Base-by-base conservation (phyloP, 306 rosid genomes). In the Prunus kanzakura region DNA sequence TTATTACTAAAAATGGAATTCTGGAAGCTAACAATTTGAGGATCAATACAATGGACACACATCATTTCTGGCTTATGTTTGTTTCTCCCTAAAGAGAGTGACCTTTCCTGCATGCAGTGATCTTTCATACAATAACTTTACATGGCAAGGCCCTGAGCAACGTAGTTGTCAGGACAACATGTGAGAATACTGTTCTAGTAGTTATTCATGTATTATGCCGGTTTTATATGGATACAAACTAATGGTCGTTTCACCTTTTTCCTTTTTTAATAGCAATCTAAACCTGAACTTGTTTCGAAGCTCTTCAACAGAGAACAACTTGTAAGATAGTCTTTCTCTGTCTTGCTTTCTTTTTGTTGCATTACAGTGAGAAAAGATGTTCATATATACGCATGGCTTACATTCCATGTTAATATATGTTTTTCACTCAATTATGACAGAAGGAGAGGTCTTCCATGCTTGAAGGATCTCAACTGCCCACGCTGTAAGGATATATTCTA, bases 41-140 rank as follows among this genome's bases (percentile, higher is more conserved):
- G 51, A 20, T 16, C 9, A 25, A 2, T 1, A 9, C 27, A 20
- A n/a, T 55, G 61, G 11, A 8, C 23, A 20, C 25, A 9, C 14
- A 22, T 4, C 54, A 2, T 1, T 25, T 73, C 57, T 43, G 30
- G 25, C 45, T 43, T 60, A 29, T 46, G 25, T 27, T 30, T 14
- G 64, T 64, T 30, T 35, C 29, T 6, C 25, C 60, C 30, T 35
- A 64, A 56, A 62, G 8, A 25, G 50, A 64, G 25, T 75, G 63
- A 49, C 46, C 16, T 25, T 63, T 64, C 52, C 83, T 79, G 71
- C 69, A 29, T 76, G 76, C 89, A 94, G 98, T 68, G 97, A 94
- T 83, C 95, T 94, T 83, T 91, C 98, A 4, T 94, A 87, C 91
- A 94, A 94, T 88, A 91, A 91, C 86, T 81, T 94, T 76, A 80